Percentiles rank a stretch among this genome's conserved stretches.
Conservation (phyloP, 1,139 yeast genomes). For the Zygosaccharomyces sapae region DNA sequence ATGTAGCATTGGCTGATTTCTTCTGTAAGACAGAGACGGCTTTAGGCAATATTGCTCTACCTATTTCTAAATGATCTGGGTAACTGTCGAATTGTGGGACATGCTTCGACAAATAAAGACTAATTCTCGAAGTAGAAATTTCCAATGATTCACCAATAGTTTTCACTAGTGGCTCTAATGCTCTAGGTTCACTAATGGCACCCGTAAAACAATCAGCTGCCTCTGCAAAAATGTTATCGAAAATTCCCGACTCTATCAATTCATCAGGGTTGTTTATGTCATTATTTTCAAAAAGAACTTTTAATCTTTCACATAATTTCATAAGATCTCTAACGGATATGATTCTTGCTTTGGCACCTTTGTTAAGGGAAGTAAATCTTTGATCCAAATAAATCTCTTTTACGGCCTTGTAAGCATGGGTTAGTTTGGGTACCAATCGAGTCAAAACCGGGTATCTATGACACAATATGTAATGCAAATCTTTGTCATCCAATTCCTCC, state of each 20-base stretch:
- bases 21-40: slow-evolving; percentile 33
- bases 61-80: slow-evolving; percentile 53
- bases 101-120: slow-evolving; percentile 58
- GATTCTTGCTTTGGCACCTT: slow-evolving; percentile 69
- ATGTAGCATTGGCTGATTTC: slow-evolving; percentile 44
- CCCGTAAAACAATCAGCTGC: slow-evolving; percentile 93
- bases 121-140: slow-evolving; percentile 68
- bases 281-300: slow-evolving; percentile 47
- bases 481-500: slow-evolving; percentile 52
- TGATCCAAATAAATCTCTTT: slow-evolving; percentile 51
- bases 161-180: slow-evolving; percentile 56
- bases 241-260: slow-evolving; percentile 55
- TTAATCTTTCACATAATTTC: slow-evolving; percentile 74
- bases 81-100: slow-evolving; percentile 60
- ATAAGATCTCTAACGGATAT: slow-evolving; percentile 78
- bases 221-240: slow-evolving; percentile 80
- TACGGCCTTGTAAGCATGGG: slow-evolving; percentile 57
- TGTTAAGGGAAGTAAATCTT: slow-evolving; percentile 60
- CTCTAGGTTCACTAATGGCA: slow-evolving; percentile 63
- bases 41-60: slow-evolving; percentile 58
- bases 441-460: slow-evolving; percentile 58
- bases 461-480: slow-evolving; percentile 54
- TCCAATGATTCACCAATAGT: slow-evolving; percentile 72
- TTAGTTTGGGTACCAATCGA: slow-evolving; percentile 53
- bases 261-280: slow-evolving; percentile 49